A percentile compares a stretch with the other conserved stretches of the same genome.
phyloP scores from a whole-genome alignment of 1,139 yeast genomes.

The Nakaseomyces uthaithaninus region DNA sequence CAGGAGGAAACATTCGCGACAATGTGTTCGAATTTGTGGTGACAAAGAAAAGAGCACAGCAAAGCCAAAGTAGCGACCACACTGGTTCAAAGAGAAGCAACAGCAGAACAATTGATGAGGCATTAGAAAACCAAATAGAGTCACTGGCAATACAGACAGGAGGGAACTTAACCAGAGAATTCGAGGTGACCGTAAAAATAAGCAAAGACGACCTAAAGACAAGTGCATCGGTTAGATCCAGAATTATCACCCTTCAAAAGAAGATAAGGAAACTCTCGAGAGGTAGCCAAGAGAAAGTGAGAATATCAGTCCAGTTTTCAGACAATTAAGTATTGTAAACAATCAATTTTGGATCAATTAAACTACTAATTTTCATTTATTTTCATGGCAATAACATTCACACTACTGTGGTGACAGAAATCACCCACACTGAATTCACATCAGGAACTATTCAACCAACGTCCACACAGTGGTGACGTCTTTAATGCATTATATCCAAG shows the following conservation, averaged over 20 bases:
- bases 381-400: too few species aligned
- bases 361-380: too few species aligned
- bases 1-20: slow-evolving; percentile 62
- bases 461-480: too few species aligned
- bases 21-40: slow-evolving; percentile 40
- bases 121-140: neutral
- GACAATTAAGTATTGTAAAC: neutral
- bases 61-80: slow-evolving; percentile 18
- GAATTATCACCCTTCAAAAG: slow-evolving; percentile 45
- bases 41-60: slow-evolving; percentile 24
- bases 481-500: too few species aligned
- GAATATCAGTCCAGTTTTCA: slow-evolving; percentile 34
- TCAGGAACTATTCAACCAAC: too few species aligned
- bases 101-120: slow-evolving; percentile 9
- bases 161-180: slow-evolving; percentile 19
- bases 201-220: slow-evolving; percentile 46
- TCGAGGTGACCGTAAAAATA: slow-evolving; percentile 41
- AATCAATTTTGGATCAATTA: neutral
- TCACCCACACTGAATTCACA: too few species aligned
- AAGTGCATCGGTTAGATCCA: slow-evolving; percentile 46
- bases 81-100: slow-evolving; percentile 22
- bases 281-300: slow-evolving; percentile 38
- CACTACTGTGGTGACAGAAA: too few species aligned
- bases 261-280: slow-evolving; percentile 43
- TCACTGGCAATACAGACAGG: neutral